phyloP scores from a whole-genome alignment of 2,329 filamentous ascomycete genomes.

The Apiospora malaysiana region DNA sequence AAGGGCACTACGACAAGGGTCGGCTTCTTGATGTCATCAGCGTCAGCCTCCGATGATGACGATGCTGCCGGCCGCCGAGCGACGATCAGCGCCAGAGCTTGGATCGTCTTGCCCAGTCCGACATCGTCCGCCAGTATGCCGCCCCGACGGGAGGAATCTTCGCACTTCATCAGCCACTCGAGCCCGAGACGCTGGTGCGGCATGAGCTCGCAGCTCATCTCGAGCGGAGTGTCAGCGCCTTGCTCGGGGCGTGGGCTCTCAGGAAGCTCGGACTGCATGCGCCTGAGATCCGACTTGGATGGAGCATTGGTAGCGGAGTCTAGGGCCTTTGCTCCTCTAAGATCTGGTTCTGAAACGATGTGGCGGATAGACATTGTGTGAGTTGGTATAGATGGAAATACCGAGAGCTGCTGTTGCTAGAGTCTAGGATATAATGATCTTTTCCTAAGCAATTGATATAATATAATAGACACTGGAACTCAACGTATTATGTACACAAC shows the following conservation, averaged over 20 bases:
- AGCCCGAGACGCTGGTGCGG: slow-evolving; percentile 37
- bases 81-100: slow-evolving; percentile 38
- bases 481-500: too few species aligned
- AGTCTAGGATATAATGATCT: too few species aligned
- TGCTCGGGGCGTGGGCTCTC: not conserved
- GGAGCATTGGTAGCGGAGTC: too few species aligned
- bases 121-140: slow-evolving; percentile 39
- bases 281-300: too few species aligned
- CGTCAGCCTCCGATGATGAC: not conserved
- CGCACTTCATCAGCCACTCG: slow-evolving; percentile 37
- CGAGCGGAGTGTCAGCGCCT: slow-evolving; percentile 26
- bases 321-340: too few species aligned
- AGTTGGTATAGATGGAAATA: too few species aligned
- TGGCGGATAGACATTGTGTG: too few species aligned
- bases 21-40: slow-evolving; percentile 28
- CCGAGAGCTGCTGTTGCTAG: too few species aligned
- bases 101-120: slow-evolving; percentile 40
- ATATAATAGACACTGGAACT: too few species aligned
- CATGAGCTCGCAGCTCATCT: slow-evolving; percentile 33
- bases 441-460: too few species aligned
- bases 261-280: not conserved
- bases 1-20: slow-evolving; percentile 33
- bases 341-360: too few species aligned
- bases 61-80: slow-evolving; percentile 24
- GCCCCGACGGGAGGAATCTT: slow-evolving; percentile 33